phyloP scores from a whole-genome alignment of 108 stramenopile species.

The Mediolabrus comicus region DNA sequence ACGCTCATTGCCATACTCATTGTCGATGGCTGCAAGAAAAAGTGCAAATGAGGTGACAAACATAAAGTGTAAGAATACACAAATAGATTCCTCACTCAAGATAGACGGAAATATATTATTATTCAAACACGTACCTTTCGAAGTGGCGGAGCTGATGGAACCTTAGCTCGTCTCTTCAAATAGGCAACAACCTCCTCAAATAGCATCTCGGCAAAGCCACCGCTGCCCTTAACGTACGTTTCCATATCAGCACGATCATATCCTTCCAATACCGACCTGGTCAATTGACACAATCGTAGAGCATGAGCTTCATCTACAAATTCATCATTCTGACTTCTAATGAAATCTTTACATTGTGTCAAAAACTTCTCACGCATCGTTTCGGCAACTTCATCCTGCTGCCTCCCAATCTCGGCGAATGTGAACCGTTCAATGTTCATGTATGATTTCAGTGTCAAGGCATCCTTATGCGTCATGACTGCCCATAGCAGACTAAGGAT shows the following conservation, averaged over 20 bases:
- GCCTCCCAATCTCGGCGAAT: conserved; percentile 53
- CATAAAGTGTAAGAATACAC: conserved; percentile 4
- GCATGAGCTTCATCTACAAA: conserved; percentile 65
- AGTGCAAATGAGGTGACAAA: background rate
- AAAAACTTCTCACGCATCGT: conserved; percentile 64
- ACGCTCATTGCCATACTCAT: conserved; percentile 25
- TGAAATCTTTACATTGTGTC: conserved; percentile 40
- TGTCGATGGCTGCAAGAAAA: conserved; percentile 33
- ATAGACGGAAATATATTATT: no score
- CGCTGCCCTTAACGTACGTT: conserved; percentile 28
- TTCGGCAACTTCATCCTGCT: conserved; percentile 52
- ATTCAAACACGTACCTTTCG: conserved; percentile 37
- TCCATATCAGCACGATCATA: conserved; percentile 61
- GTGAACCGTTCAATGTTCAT: conserved; percentile 74
- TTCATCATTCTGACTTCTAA: conserved; percentile 23
- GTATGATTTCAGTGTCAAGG: conserved; percentile 67
- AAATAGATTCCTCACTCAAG: background rate
- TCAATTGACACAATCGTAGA: conserved; percentile 76
- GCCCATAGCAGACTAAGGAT: conserved; percentile 82
- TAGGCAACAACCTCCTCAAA: conserved; percentile 75
- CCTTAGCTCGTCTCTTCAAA: conserved; percentile 43
- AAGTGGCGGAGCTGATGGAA: conserved; percentile 12
- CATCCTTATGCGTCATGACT: conserved; percentile 79
- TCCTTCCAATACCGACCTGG: conserved; percentile 79
- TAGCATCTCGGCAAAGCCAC: conserved; percentile 39